Percentiles rank a stretch among this genome's conserved stretches.
These are phyloP conservation scores for Musa troglodytarum DNA, from an alignment of 176 grass and related monocot species.

Conservation along the genomic window DNA sequence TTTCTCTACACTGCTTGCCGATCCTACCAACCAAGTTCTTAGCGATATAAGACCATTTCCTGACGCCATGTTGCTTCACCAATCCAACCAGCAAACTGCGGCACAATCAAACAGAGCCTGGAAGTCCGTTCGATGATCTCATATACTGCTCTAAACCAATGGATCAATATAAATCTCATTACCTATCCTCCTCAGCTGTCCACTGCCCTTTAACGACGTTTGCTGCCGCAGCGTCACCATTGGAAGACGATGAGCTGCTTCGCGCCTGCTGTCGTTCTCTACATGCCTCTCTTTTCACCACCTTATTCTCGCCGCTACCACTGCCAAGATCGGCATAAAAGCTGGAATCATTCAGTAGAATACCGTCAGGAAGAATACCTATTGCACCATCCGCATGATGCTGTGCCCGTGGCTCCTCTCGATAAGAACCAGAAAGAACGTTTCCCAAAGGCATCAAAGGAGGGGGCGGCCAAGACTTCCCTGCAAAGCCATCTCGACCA, in stretches of 20 bases:
- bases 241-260: background rate
- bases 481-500: background rate
- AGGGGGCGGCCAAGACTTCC: background rate
- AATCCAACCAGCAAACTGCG: conserved; percentile 36
- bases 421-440: conserved; percentile 22
- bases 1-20: conserved; percentile 70
- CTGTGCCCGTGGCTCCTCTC: background rate
- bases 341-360: conserved; percentile 23
- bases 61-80: conserved; percentile 42
- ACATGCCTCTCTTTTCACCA: background rate
- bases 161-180: background rate
- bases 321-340: conserved; percentile 19
- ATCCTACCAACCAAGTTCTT: conserved; percentile 50
- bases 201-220: conserved; percentile 46
- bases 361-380: conserved; percentile 9
- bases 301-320: background rate
- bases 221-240: background rate
- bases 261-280: background rate
- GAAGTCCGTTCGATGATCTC: background rate
- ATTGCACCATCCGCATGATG: conserved; percentile 9
- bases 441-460: conserved; percentile 21
- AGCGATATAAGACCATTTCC: conserved; percentile 57
- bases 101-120: background rate
- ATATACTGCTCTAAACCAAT: background rate
- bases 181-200: conserved; percentile 64